Percentiles rank a stretch among this genome's conserved stretches.
phyloP scores from a whole-genome alignment of 176 grass and related monocot genomes.

The Oryza brachyantha region DNA sequence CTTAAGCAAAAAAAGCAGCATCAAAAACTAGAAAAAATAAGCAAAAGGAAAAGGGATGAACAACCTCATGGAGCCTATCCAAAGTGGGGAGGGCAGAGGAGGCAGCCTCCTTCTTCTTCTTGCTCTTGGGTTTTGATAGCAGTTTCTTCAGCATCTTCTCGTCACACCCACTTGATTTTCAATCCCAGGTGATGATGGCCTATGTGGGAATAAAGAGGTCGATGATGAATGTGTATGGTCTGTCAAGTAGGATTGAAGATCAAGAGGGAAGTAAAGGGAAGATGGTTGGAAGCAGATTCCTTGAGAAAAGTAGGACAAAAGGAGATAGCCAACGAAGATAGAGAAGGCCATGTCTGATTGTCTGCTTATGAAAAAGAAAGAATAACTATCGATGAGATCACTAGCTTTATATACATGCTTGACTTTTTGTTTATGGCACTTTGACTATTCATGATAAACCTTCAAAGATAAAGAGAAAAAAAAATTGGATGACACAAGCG shows the following conservation, averaged over 20 bases:
- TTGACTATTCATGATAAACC: background rate
- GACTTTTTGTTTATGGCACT: background rate
- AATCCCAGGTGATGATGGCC: background rate
- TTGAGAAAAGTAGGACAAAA: conserved; percentile 20
- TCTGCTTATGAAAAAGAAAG: conserved; percentile 20
- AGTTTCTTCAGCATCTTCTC: conserved; percentile 52
- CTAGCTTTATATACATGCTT: background rate
- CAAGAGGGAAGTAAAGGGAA: background rate
- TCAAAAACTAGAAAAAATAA: background rate
- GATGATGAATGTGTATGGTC: background rate
- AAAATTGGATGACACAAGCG: background rate
- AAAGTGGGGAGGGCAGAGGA: conserved; percentile 49
- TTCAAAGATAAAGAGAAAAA: background rate
- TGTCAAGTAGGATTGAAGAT: background rate
- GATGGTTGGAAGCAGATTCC: background rate
- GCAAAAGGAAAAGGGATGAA: background rate
- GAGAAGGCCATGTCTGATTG: background rate
- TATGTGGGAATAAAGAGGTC: conserved; percentile 16
- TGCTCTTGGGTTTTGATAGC: conserved; percentile 42
- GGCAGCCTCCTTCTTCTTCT: conserved; percentile 54
- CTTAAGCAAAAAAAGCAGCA: background rate
- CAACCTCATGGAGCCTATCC: conserved; percentile 45
- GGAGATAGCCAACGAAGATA: background rate
- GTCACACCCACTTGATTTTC: background rate
- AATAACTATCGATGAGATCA: background rate